Percentiles rank a stretch among this genome's conserved stretches.
Evolutionary conservation across 2,329 filamentous ascomycete species (phyloP).

Genomic region (Colletotrichum sublineola): DNA sequence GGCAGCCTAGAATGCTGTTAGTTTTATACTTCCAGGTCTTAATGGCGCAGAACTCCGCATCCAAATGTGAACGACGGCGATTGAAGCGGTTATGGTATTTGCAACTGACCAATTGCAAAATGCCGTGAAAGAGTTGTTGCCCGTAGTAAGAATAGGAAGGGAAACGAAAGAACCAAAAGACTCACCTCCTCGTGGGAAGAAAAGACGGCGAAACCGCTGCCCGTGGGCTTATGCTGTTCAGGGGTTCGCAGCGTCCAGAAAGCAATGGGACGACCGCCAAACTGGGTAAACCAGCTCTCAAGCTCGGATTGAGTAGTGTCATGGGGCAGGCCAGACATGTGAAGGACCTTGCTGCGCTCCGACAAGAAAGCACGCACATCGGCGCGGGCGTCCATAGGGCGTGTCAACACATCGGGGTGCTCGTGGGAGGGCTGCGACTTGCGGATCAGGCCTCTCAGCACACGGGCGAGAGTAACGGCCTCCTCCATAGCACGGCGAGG

Average conservation of each 20-base stretch:
- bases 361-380: constrained; percentile 96
- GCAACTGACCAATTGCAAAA: background rate
- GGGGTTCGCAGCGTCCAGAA: constrained; percentile 99
- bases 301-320: constrained; percentile 99
- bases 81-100: background rate
- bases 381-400: constrained; percentile 95
- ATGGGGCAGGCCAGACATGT: constrained; percentile 97
- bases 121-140: background rate
- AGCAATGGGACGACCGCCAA: constrained; percentile 95
- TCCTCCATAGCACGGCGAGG: constrained; percentile 98
- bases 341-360: constrained; percentile 96
- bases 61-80: background rate
- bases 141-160: background rate
- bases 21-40: background rate
- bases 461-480: constrained; percentile 91
- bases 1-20: constrained; percentile 75
- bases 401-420: constrained; percentile 92
- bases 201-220: constrained; percentile 97
- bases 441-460: constrained; percentile 90
- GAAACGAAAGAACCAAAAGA: constrained; percentile 41
- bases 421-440: constrained; percentile 96
- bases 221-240: constrained; percentile 99
- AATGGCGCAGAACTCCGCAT: background rate
- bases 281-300: constrained; percentile 99
- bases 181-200: constrained; percentile 98